Percentiles rank a stretch among this genome's conserved stretches.
Evolutionary conservation across 2,329 filamentous ascomycete genomes (phyloP).

Genomic region (Coleophoma crateriformis): DNA sequence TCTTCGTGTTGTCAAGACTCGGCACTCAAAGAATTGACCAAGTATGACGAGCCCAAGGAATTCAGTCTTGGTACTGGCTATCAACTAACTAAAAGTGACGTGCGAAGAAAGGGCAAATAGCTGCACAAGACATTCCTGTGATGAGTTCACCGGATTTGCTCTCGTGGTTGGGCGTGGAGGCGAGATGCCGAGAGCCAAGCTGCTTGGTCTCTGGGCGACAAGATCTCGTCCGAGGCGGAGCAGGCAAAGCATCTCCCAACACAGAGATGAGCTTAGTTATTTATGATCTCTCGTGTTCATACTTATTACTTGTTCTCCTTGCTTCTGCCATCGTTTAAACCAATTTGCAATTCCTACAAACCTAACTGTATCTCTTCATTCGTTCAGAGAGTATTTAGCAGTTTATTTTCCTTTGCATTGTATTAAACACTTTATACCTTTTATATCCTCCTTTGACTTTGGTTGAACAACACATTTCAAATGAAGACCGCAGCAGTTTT

Average conservation of each 20-base stretch:
- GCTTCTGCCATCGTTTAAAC: neutral
- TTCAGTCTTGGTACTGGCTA: too few relatives aligned
- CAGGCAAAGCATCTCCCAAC: neutral
- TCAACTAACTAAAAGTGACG: too few relatives aligned
- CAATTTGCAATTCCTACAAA: neutral
- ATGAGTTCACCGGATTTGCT: too few relatives aligned
- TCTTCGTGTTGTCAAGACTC: too few relatives aligned
- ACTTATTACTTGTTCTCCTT: neutral
- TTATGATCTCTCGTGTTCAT: neutral
- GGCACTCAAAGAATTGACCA: too few relatives aligned
- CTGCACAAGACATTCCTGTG: too few relatives aligned
- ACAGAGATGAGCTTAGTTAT: neutral
- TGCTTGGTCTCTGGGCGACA: constrained; percentile 1
- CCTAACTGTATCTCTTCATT: neutral
- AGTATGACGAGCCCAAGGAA: too few relatives aligned
- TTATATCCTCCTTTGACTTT: neutral
- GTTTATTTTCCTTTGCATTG: neutral
- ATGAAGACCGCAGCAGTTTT: neutral
- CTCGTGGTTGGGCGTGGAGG: too few relatives aligned
- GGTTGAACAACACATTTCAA: too few relatives aligned
- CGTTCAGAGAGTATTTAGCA: neutral
- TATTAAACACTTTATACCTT: neutral
- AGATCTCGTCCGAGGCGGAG: neutral
- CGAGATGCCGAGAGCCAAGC: neutral
- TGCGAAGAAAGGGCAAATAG: too few relatives aligned